A percentile compares a stretch with the other conserved stretches of the same genome.
These are phyloP conservation scores for Candida insectalens DNA, from an alignment of 805 yeast genomes.

Conservation along the genomic window DNA sequence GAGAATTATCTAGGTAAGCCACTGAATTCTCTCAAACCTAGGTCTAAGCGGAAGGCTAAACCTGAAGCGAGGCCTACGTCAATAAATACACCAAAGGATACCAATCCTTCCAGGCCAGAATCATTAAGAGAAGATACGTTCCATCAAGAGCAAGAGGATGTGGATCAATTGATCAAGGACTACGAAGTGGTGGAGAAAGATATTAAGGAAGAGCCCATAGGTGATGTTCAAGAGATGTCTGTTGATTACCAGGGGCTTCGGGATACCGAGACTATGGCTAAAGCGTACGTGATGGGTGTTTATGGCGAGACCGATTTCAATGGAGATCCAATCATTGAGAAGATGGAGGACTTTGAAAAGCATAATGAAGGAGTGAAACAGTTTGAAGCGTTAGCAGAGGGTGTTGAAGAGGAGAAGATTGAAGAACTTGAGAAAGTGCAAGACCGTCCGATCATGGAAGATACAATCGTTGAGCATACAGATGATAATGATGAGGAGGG, in stretches of 20 bases:
- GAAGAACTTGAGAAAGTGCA: conserved; percentile 13
- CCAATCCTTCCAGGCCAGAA: conserved; percentile 11
- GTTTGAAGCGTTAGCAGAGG: conserved; percentile 17
- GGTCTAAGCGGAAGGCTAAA: background rate
- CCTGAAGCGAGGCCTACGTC: background rate
- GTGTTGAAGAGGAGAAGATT: conserved; percentile 25
- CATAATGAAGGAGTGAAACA: conserved; percentile 40
- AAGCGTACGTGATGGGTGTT: conserved; percentile 48
- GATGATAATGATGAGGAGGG: conserved; percentile 18
- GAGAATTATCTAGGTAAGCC: no score
- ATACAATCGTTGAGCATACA: conserved; percentile 34
- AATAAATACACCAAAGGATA: conserved; percentile 11
- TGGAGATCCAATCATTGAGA: conserved; percentile 42
- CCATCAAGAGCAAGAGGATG: conserved; percentile 13
- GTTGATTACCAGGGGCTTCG: conserved; percentile 32
- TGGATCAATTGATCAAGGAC: conserved; percentile 5
- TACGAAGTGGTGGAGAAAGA: conserved; percentile 5
- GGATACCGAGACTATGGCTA: conserved; percentile 48
- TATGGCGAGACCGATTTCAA: conserved; percentile 33
- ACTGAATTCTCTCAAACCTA: conserved; percentile 8
- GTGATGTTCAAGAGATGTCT: no score
- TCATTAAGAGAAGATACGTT: conserved; percentile 13
- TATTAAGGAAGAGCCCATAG: no score
- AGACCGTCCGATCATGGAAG: conserved; percentile 30
- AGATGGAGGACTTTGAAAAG: conserved; percentile 41